phyloP scores from a whole-genome alignment of 768 basidiomycete genomes.

The Symmetrospora coprosmae region DNA sequence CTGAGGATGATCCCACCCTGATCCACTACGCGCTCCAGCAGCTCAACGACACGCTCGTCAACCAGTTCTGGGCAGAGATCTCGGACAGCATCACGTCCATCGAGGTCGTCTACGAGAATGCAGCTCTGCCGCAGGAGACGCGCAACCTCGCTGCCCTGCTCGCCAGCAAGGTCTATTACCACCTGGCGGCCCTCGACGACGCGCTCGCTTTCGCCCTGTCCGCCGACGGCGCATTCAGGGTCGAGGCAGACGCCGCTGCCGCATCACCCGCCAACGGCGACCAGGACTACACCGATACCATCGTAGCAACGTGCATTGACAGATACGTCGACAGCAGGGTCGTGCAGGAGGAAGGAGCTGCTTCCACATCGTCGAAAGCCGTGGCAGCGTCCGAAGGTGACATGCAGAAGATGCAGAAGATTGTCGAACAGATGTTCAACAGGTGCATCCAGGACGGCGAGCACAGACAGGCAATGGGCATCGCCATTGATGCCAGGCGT shows the following conservation, averaged over 20 bases:
- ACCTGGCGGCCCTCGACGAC: conserved; percentile 87
- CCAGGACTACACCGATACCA: conserved; percentile 47
- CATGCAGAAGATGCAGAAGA: conserved; percentile 47
- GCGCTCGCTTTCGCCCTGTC: conserved; percentile 87
- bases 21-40: conserved; percentile 80
- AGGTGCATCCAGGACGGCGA: conserved; percentile 78
- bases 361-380: conserved; percentile 40
- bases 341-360: conserved; percentile 41
- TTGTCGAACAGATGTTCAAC: conserved; percentile 78
- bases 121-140: conserved; percentile 56
- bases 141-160: conserved; percentile 76
- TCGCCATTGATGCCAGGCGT: conserved; percentile 80
- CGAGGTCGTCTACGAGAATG: conserved; percentile 75
- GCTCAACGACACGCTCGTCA: conserved; percentile 59
- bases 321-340: conserved; percentile 62
- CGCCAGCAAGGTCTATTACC: conserved; percentile 97
- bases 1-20: conserved; percentile 69
- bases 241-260: conserved; percentile 42
- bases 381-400: conserved; percentile 49
- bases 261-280: conserved; percentile 83
- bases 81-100: conserved; percentile 54
- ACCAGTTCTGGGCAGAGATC: conserved; percentile 97
- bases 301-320: conserved; percentile 84
- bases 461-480: conserved; percentile 88
- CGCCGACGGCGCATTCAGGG: conserved; percentile 51